A percentile compares a stretch with the other conserved stretches of the same genome.
Evolutionary conservation across 345 rosid genomes (phyloP).

Genomic region (Anacardium occidentale): DNA sequence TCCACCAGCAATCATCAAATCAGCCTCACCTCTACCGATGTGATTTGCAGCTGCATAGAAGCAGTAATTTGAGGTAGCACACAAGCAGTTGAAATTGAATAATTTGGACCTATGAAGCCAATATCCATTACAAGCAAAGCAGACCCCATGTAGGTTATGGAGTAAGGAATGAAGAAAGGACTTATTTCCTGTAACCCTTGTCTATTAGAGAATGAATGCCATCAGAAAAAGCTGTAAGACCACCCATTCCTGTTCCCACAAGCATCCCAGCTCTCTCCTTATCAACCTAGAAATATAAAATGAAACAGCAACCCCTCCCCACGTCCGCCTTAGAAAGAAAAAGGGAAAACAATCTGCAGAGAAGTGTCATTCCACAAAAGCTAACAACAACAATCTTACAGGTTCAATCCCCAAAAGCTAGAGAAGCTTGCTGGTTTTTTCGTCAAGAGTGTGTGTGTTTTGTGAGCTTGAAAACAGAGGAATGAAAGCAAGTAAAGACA

Average conservation of each 20-base stretch:
- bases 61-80: constrained; percentile 97
- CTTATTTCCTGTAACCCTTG: constrained; percentile 82
- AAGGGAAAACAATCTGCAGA: too few relatives aligned
- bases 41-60: constrained; percentile 98
- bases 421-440: too few relatives aligned
- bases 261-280: constrained; percentile 84
- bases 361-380: too few relatives aligned
- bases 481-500: too few relatives aligned
- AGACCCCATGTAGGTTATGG: constrained; percentile 94
- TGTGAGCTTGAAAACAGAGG: too few relatives aligned
- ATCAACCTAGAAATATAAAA: constrained; percentile 46
- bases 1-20: constrained; percentile 98
- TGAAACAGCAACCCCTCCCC: too few relatives aligned
- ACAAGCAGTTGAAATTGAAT: constrained; percentile 97
- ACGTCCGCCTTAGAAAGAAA: too few relatives aligned
- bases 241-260: constrained; percentile 99
- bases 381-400: too few relatives aligned
- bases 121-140: constrained; percentile 91
- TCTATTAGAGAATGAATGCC: constrained; percentile 84
- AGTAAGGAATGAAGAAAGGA: constrained; percentile 90
- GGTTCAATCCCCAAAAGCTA: too few relatives aligned
- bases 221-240: constrained; percentile 81
- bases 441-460: too few relatives aligned
- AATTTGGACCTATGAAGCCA: constrained; percentile 99
- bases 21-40: constrained; percentile 99